Evolutionary conservation across 345 rosid genomes (phyloP), one percentile per base, ranked within the genome.

Genomic region (Hypericum androsaemum): DNA sequence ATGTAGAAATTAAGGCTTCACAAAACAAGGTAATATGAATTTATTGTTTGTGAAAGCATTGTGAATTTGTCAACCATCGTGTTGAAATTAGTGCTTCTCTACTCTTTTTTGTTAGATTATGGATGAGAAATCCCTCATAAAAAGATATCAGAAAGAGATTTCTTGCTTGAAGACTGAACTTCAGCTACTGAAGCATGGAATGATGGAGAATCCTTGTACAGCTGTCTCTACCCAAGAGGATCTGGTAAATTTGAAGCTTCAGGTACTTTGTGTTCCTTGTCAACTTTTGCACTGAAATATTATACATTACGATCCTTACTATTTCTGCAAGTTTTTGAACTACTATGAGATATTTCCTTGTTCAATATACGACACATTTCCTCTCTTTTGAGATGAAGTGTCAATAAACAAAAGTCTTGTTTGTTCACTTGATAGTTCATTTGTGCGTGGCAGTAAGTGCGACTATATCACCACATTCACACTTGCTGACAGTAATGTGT

Each of bases 91-190:
- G 46, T 57, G 52, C 15, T 28, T 64, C 3, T 10, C 50, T 64
- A 57, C 15, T 14, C 37, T 11, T 22, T 9, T 61, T 56, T 47
- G 47, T 15, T 44, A 83, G 89, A 83, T 83, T 16, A 62, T 83
- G 76, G 89, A 83, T 71, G 89, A 83, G 81, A 83, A 80, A 65
- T 83, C 83, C 48, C 83, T 83, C 57, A 83, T 83, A 46, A 80
- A 83, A 43, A 83, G 75, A 68, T 83, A 83, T 57, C 83, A 83
- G 64, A 83, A 76, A 60, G 89, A 83, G 64, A 83, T 80, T 62
- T 67, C 77, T 45, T 71, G 44, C 59, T 68, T 83, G 53, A 83
- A 77, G 77, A 71, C 75, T 69, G 89, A 80, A 61, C 89, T 83
- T 58, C 75, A 75, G 56, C 86, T 75, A 60, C 58, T 80, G 65